Base-by-base conservation (phyloP, 1,284 basidiomycete genomes). In the Malassezia obtusa region DNA sequence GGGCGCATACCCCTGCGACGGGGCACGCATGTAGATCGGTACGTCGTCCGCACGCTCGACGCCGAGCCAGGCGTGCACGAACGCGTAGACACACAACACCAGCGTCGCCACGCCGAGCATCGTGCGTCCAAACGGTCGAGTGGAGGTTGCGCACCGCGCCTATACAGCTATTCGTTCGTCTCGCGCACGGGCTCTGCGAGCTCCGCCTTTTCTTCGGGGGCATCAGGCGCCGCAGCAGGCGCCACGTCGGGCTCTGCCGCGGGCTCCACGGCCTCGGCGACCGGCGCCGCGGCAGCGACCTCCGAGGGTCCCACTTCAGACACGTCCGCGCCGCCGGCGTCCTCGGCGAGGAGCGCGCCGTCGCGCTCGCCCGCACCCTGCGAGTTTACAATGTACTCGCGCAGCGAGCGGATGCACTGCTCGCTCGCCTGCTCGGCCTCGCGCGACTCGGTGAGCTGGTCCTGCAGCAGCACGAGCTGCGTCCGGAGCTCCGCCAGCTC, bases 381-480 rank as follows among this genome's bases (percentile, higher is more conserved):
- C 24, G 43, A 31, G 24, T 30, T 33, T 9, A 61, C 59, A 49
- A 65, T 64, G 21, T 59, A 67, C 28, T 67, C 66, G 10, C 65
- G 59, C 43, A 68, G 50, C 8, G 65, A 66, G 33, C 59, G 59
- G 33, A 67, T 60, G 48, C 62, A 62, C 26, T 58, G 59, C 56
- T 68, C 65, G 54, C 66, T 65, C 33, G 65, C 69, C 53, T 64
- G 59, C 15, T 68, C 48, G n/a, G 66, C 65, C 44, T 73, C 67
- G 49, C 65, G 26, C 1, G 67, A 62, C 52, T 73, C 67, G 7
- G 64, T 60, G 39, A 63, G 58, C 21, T 61, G 49, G n/a, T 52
- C 33, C 26, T 61, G 58, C 46, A 64, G 57, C 21, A 60, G 54
- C 26, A 22, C 32, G 52, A 68, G 53, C 46, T 70, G 64, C 24